phyloP scores from a whole-genome alignment of 1,139 yeast genomes.

The Debaryomyces singareniensis region DNA sequence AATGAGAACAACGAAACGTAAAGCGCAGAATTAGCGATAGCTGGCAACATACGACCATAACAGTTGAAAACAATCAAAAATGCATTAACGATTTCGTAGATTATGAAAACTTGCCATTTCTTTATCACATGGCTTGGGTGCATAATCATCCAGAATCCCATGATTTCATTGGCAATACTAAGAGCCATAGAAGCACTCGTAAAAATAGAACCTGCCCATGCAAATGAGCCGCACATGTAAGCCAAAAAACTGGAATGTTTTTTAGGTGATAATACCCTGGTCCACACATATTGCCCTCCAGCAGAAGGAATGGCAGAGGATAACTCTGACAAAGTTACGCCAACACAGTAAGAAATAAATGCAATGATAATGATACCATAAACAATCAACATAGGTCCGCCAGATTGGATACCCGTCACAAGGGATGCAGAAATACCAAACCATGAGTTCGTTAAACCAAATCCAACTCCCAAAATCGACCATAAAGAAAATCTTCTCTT shows the following conservation, averaged over 20 bases:
- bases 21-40: constrained; percentile 28
- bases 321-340: constrained; percentile 40
- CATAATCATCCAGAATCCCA: constrained; percentile 44
- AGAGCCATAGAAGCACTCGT: constrained; percentile 51
- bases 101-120: constrained; percentile 49
- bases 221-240: constrained; percentile 49
- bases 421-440: constrained; percentile 61
- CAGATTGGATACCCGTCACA: constrained; percentile 57
- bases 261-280: constrained; percentile 47
- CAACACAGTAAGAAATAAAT: constrained; percentile 32
- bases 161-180: constrained; percentile 40
- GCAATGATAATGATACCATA: constrained; percentile 66
- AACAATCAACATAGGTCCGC: constrained; percentile 63
- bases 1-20: constrained; percentile 33
- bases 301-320: constrained; percentile 50
- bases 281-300: constrained; percentile 61
- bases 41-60: constrained; percentile 31
- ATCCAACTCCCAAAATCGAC: constrained; percentile 60
- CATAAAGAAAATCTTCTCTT: constrained; percentile 46
- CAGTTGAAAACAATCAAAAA: constrained; percentile 30
- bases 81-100: constrained; percentile 35
- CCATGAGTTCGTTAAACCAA: constrained; percentile 68
- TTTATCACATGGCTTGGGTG: constrained; percentile 38
- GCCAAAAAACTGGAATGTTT: constrained; percentile 42
- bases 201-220: constrained; percentile 54